Evolutionary conservation across 1,284 basidiomycete species (phyloP).

Genomic region (Pseudozyma tsukubaensis): DNA sequence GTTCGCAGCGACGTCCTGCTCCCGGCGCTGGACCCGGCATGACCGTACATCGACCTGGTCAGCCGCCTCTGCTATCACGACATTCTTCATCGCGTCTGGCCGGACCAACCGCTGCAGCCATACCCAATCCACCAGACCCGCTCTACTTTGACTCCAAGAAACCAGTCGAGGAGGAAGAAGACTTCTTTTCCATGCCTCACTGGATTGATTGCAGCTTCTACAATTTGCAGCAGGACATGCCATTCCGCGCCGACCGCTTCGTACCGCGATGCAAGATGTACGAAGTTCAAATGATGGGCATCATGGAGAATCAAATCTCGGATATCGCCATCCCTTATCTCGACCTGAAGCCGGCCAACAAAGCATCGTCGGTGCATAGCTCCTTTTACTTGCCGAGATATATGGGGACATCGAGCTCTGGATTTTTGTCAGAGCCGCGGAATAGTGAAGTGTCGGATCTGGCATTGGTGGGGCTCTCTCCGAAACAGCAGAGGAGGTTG

Average conservation of each 20-base stretch:
- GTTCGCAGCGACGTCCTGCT: slow-evolving; percentile 19
- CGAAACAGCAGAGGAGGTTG: slow-evolving; percentile 45
- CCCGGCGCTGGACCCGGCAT: slow-evolving; percentile 35
- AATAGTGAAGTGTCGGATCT: slow-evolving; percentile 44
- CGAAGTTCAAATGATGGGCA: slow-evolving; percentile 67
- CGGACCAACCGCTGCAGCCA: slow-evolving; percentile 1
- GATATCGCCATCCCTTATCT: slow-evolving; percentile 65
- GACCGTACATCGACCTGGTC: slow-evolving; percentile 26
- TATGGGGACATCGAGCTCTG: slow-evolving; percentile 36
- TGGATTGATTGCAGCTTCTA: slow-evolving; percentile 69
- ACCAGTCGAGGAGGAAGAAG: slow-evolving; percentile 33
- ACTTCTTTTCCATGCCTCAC: slow-evolving; percentile 65
- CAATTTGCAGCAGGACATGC: slow-evolving; percentile 67
- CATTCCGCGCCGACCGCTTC: slow-evolving; percentile 64
- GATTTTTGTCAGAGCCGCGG: slow-evolving; percentile 36
- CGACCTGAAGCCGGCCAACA: slow-evolving; percentile 48
- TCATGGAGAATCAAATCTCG: slow-evolving; percentile 66
- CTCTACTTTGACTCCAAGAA: slow-evolving; percentile 59
- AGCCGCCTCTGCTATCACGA: slow-evolving; percentile 29
- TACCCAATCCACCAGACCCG: slow-evolving; percentile 53
- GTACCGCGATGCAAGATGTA: slow-evolving; percentile 68
- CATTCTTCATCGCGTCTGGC: slow-evolving; percentile 37
- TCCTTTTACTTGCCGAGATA: slow-evolving; percentile 49
- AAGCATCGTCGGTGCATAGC: slow-evolving; percentile 46
- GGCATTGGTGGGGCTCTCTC: slow-evolving; percentile 35